phyloP scores from a whole-genome alignment of 2,329 filamentous ascomycete genomes.

The Fusarium austroafricanum region DNA sequence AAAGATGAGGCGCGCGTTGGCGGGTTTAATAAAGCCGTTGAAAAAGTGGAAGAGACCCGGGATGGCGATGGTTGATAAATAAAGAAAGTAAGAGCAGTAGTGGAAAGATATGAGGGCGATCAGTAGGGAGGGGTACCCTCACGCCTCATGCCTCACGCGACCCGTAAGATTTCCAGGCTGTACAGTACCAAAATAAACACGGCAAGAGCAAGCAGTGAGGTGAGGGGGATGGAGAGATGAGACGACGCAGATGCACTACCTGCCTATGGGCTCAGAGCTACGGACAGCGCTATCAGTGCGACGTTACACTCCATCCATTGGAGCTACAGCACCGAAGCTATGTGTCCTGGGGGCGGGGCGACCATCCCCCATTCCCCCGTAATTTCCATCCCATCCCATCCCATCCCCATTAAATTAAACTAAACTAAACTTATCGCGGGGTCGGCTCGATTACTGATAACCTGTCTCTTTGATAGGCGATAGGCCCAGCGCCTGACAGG shows the following conservation, averaged over 20 bases:
- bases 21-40: slow-evolving; percentile 30
- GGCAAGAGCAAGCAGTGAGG: neutral
- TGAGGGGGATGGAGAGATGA: slow-evolving; percentile 2
- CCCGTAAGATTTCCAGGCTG: slow-evolving; percentile 9
- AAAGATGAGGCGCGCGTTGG: neutral
- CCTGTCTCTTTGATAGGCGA: slow-evolving; percentile 4
- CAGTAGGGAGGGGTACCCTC: too few relatives aligned
- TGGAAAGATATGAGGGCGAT: too few relatives aligned
- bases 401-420: too few relatives aligned
- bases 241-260: neutral
- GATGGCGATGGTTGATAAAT: neutral
- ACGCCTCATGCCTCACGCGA: too few relatives aligned
- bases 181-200: slow-evolving; percentile 17
- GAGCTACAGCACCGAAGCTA: neutral
- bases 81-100: neutral
- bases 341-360: too few relatives aligned
- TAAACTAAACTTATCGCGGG: slow-evolving; percentile 23
- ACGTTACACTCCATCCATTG: slow-evolving; percentile 3
- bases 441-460: slow-evolving; percentile 10
- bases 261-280: neutral
- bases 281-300: slow-evolving; percentile 16
- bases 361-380: neutral
- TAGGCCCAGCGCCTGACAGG: slow-evolving; percentile 15
- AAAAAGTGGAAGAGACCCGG: slow-evolving; percentile 5
- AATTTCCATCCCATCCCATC: neutral